Conservation (phyloP, 176 grass and related monocot genomes). For the Musa schizocarpa region DNA sequence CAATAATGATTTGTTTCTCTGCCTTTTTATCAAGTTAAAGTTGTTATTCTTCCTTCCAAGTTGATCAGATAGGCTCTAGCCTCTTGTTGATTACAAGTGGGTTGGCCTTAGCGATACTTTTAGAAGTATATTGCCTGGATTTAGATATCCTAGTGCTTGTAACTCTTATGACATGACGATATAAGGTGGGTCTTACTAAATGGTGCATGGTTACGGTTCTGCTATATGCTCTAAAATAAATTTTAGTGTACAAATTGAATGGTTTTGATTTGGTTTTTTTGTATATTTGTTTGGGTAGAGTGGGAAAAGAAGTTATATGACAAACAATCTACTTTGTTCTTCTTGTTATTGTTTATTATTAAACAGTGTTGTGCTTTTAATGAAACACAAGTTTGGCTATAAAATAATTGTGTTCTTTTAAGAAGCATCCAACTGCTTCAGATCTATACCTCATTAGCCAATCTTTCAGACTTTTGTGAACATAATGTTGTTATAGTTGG, state of each 20-base stretch:
- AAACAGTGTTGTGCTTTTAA: neutral
- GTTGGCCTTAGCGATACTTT: neutral
- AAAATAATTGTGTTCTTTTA: no score
- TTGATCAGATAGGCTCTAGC: neutral
- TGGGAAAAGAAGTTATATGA: no score
- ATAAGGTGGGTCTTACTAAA: neutral
- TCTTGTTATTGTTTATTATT: neutral
- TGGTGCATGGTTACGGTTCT: neutral
- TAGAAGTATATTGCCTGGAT: neutral
- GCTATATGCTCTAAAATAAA: neutral
- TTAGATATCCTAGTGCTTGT: neutral
- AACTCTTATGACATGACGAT: neutral
- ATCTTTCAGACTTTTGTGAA: neutral
- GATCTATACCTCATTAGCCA: neutral
- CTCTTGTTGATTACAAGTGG: neutral
- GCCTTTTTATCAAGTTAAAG: neutral
- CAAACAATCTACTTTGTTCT: neutral
- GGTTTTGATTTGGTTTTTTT: neutral
- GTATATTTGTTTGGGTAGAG: no score
- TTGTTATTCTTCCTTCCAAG: neutral
- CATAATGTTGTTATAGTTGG: neutral
- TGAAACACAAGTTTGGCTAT: neutral
- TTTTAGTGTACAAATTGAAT: neutral
- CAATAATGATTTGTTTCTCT: neutral
- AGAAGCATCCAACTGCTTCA: no score